Evolutionary conservation across 2,329 filamentous ascomycete species (phyloP).

Genomic region (Ustulina deusta): DNA sequence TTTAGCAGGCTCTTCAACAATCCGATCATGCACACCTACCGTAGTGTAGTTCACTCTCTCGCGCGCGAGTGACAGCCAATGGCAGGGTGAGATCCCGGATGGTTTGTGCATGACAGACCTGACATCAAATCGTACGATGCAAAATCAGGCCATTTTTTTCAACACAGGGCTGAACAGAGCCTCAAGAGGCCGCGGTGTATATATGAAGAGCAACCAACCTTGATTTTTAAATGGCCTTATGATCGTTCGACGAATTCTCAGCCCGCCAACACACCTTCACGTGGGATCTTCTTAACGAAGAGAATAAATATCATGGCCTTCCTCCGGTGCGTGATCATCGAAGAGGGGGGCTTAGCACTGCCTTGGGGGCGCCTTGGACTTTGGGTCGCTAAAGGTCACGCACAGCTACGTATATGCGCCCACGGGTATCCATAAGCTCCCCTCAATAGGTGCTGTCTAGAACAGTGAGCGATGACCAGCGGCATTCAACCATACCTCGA

Average conservation of each 20-base stretch:
- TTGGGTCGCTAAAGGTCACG: conserved; percentile 10
- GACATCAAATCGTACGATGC: conserved; percentile 36
- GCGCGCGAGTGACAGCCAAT: conserved; percentile 9
- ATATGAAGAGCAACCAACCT: conserved; percentile 35
- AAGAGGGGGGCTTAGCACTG: conserved; percentile 5
- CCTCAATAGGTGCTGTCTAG: conserved; percentile 1
- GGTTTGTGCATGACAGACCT: conserved; percentile 32
- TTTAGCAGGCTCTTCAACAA: conserved; percentile 1
- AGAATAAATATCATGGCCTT: conserved; percentile 9
- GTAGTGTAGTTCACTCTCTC: background rate
- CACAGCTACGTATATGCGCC: conserved; percentile 28
- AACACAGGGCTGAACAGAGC: conserved; percentile 33
- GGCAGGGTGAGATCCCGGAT: conserved; percentile 24
- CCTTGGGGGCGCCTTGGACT: conserved; percentile 6
- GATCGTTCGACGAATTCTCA: conserved; percentile 31
- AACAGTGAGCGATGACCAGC: conserved; percentile 8
- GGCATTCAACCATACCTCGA: conserved; percentile 11
- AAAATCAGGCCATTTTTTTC: conserved; percentile 38
- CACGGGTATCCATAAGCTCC: conserved; percentile 9
- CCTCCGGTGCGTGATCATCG: conserved; percentile 10
- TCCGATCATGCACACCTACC: background rate
- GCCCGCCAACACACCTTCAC: conserved; percentile 3
- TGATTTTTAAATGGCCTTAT: conserved; percentile 30
- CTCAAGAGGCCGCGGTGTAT: conserved; percentile 25
- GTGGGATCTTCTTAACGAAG: conserved; percentile 8